Evolutionary conservation across 1,284 basidiomycete species (phyloP), one percentile per base, ranked within the genome.

Genomic region (Omphalotus olearius): DNA sequence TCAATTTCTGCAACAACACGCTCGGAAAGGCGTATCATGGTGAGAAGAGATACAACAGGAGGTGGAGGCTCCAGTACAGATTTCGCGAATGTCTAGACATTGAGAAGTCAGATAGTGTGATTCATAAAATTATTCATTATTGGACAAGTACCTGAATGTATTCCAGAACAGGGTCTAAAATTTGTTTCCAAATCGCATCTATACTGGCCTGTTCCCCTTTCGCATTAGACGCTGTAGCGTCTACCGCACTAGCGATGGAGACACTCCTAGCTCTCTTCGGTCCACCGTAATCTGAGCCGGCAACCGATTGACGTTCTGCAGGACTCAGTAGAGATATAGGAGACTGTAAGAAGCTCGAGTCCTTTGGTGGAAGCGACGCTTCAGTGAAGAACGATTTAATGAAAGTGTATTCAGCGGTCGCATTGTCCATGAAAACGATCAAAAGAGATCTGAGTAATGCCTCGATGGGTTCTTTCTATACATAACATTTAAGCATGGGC

Each of bases 361-460:
- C 75, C 38, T 63, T 60, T 18, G 66, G 64, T 13, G 68, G 64
- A 6, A 66, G 58, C 47, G 51, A 60, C 35, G 61, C 66, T 57
- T 73, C 75, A 10, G 75, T 71, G 69, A 97, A 98, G 72, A 98
- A 98, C 0, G 81, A 71, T 3, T 83, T 80, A 41, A 96, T 69
- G 62, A 98, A 98, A 1, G 84, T 78, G 66, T 94, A 95, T 68
- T 98, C 94, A 36, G 92, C 82, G 0, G 88, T 88, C 1, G 89
- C 86, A 63, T 98, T 98, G 71, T 97, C 93, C 79, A 95, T 85
- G 52, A 98, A 80, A 42, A 96, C 93, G 42, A 98, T 74, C 52
- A 92, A 69, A 39, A 93, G 71, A 0, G 94, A 96, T 17, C 94
- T 83, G 58, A 93, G 78, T 11, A 96, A 71, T 0, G 84, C 84